A percentile compares a stretch with the other conserved stretches of the same genome.
phyloP scores from a whole-genome alignment of 2,329 filamentous ascomycete species.

The Massarina eburnea region DNA sequence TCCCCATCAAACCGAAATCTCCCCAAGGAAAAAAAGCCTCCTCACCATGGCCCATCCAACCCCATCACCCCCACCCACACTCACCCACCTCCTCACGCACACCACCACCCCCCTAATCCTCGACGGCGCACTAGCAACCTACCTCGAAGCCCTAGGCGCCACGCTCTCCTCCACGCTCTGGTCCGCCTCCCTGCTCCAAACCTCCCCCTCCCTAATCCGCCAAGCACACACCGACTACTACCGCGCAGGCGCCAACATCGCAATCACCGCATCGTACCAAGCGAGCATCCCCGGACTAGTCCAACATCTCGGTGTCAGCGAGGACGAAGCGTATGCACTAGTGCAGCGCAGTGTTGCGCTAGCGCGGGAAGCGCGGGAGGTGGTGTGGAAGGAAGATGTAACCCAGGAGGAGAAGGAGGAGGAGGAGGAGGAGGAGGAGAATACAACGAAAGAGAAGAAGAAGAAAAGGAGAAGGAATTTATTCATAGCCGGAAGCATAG shows the following conservation, averaged over 20 bases:
- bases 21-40: too few species aligned
- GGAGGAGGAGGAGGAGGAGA: slow-evolving; percentile 15
- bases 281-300: slow-evolving; percentile 46
- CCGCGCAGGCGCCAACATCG: slow-evolving; percentile 48
- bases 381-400: slow-evolving; percentile 45
- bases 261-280: slow-evolving; percentile 53
- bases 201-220: slow-evolving; percentile 45
- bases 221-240: slow-evolving; percentile 50
- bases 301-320: slow-evolving; percentile 39
- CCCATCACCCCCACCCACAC: background rate
- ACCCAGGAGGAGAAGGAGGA: slow-evolving; percentile 44
- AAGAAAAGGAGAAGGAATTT: slow-evolving; percentile 9
- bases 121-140: slow-evolving; percentile 52
- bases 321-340: slow-evolving; percentile 37
- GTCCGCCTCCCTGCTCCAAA: slow-evolving; percentile 47
- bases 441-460: slow-evolving; percentile 1
- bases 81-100: slow-evolving; percentile 19
- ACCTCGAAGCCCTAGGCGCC: slow-evolving; percentile 48
- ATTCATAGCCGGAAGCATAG: slow-evolving; percentile 50
- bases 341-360: slow-evolving; percentile 46
- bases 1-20: too few species aligned
- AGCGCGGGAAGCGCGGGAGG: slow-evolving; percentile 43
- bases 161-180: slow-evolving; percentile 46
- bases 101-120: slow-evolving; percentile 40
- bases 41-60: background rate